Evolutionary conservation across 495 filamentous ascomycete genomes (phyloP).

Genomic region (Trichoderma orchidacearum): DNA sequence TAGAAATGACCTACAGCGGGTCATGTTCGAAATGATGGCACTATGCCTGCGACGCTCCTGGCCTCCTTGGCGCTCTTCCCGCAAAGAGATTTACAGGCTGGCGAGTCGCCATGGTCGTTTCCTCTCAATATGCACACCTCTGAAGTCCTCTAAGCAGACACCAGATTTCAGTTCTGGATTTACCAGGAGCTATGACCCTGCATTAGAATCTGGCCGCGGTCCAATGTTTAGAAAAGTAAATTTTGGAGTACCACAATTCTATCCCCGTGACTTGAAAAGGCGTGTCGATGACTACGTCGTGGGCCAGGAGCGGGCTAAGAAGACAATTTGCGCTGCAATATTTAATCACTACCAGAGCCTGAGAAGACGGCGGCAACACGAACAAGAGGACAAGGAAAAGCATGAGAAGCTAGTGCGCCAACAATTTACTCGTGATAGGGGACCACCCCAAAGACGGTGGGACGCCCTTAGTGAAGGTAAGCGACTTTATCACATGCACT

Average conservation of each 20-base stretch:
- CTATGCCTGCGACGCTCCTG: neutral
- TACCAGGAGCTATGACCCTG: constrained; percentile 65
- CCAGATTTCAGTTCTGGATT: constrained; percentile 36
- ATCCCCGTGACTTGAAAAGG: constrained; percentile 72
- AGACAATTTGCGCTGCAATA: constrained; percentile 82
- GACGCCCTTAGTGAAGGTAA: constrained; percentile 34
- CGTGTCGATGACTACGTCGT: constrained; percentile 94
- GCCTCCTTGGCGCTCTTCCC: neutral
- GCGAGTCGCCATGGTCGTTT: neutral
- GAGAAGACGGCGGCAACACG: constrained; percentile 63
- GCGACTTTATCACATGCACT: constrained; percentile 12
- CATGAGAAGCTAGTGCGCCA: constrained; percentile 37
- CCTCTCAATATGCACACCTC: neutral
- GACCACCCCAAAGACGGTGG: constrained; percentile 21
- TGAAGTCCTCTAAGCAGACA: neutral
- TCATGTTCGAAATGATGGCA: neutral
- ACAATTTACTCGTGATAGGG: constrained; percentile 26
- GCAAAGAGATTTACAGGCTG: neutral
- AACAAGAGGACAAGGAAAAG: constrained; percentile 56
- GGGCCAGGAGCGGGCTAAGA: constrained; percentile 93
- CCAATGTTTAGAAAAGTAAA: constrained; percentile 32
- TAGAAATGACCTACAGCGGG: neutral
- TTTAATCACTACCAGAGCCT: constrained; percentile 94
- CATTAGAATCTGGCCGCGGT: constrained; percentile 30
- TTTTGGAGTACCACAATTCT: constrained; percentile 57